Conservation (phyloP, 2,329 filamentous ascomycete genomes). For the Scolecobasidium constrictum region DNA sequence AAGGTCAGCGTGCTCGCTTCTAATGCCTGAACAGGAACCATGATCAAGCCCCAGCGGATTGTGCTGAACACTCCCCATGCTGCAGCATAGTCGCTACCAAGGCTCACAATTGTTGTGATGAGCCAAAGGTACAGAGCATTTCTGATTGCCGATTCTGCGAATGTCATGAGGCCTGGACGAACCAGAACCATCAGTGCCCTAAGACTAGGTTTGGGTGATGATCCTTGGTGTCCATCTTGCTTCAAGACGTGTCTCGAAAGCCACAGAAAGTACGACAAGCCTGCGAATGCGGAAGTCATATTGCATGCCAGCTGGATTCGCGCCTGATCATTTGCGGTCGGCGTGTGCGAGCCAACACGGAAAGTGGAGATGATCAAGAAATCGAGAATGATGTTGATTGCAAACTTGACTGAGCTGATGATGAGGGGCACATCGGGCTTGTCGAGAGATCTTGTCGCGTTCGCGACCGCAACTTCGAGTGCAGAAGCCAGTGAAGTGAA, state of each 20-base stretch:
- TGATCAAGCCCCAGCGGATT: conserved; percentile 62
- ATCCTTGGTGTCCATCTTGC: conserved; percentile 18
- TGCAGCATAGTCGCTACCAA: conserved; percentile 56
- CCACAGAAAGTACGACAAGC: conserved; percentile 50
- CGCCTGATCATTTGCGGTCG: conserved; percentile 55
- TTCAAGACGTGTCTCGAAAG: too few species aligned
- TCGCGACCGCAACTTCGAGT: conserved; percentile 51
- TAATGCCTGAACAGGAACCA: conserved; percentile 59
- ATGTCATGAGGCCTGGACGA: conserved; percentile 47
- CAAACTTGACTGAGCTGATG: conserved; percentile 53
- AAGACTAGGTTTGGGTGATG: conserved; percentile 25
- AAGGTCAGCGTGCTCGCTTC: conserved; percentile 56
- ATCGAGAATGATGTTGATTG: conserved; percentile 56
- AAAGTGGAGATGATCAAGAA: conserved; percentile 56
- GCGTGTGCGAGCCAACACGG: conserved; percentile 42
- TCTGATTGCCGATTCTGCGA: conserved; percentile 53
- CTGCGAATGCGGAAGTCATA: conserved; percentile 41
- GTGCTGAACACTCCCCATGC: conserved; percentile 67
- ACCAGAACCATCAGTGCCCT: conserved; percentile 39
- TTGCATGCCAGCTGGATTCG: conserved; percentile 52
- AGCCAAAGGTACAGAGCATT: conserved; percentile 65
- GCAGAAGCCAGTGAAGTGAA: conserved; percentile 53
- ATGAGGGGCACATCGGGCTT: conserved; percentile 57
- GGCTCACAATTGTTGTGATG: conserved; percentile 49
- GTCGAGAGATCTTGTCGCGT: conserved; percentile 54